These are phyloP conservation scores for Baeospora myosura DNA, from an alignment of 1,284 basidiomycete genomes.

Conservation along the genomic window DNA sequence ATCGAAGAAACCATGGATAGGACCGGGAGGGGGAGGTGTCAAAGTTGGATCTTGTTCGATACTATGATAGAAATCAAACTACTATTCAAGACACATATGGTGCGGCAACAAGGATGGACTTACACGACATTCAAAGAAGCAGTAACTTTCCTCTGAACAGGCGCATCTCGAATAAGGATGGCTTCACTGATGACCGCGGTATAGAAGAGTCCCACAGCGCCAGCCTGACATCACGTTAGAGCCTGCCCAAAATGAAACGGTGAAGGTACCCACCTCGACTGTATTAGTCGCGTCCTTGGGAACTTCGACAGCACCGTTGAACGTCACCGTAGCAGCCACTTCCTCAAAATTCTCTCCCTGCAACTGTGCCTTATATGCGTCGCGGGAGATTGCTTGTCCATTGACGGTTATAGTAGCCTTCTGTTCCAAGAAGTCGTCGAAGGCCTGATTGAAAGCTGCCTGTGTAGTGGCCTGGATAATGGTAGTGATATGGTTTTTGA, in stretches of 20 bases:
- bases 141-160: neutral
- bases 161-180: neutral
- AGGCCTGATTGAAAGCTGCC: slow-evolving; percentile 23
- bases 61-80: neutral
- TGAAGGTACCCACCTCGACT: neutral
- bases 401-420: slow-evolving; percentile 28
- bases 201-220: neutral
- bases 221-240: neutral
- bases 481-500: slow-evolving; percentile 23
- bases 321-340: neutral
- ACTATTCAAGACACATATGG: neutral
- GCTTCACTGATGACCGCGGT: neutral
- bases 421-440: slow-evolving; percentile 26
- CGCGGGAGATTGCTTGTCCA: slow-evolving; percentile 20
- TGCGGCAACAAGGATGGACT: too few species aligned
- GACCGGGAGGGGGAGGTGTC: neutral
- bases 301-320: neutral
- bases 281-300: neutral
- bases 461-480: slow-evolving; percentile 26
- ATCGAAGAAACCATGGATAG: neutral
- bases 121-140: neutral
- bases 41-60: slow-evolving; percentile 1
- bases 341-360: neutral
- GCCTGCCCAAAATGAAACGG: neutral
- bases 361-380: slow-evolving; percentile 20